phyloP scores from a whole-genome alignment of 2,329 filamentous ascomycete species.

The Zasmidium citrigriseum region DNA sequence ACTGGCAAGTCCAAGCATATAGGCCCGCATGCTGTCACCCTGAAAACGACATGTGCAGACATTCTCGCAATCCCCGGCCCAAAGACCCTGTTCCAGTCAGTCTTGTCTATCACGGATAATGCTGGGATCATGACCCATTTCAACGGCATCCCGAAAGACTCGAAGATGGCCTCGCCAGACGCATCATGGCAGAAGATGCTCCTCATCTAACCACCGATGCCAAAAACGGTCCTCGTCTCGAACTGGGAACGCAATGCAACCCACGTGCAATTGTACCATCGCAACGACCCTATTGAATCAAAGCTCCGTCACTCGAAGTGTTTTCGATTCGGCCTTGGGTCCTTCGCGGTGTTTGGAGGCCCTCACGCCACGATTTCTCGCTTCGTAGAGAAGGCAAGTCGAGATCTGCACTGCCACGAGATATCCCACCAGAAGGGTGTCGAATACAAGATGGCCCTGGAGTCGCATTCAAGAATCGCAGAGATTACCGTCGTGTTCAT shows the following conservation, averaged over 20 bases:
- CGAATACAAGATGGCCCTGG: no score
- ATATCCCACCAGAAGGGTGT: no score
- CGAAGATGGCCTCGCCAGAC: neutral
- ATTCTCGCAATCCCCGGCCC: neutral
- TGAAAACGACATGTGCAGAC: conserved; percentile 2
- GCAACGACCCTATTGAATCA: no score
- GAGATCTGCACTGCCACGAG: no score
- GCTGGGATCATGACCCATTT: neutral
- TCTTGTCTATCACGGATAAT: neutral
- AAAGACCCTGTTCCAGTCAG: neutral
- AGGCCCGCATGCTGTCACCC: neutral
- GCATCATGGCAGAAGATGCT: conserved; percentile 8
- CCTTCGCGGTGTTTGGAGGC: no score
- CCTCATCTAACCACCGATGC: conserved; percentile 2
- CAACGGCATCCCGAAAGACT: neutral
- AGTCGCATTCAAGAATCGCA: no score
- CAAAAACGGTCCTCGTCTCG: neutral
- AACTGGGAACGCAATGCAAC: neutral
- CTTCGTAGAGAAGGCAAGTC: no score
- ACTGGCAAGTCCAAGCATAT: neutral
- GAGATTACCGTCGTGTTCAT: no score
- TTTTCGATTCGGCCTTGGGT: no score
- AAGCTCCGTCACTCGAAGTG: no score
- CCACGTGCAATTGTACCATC: no score
- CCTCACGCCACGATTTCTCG: no score